Evolutionary conservation across 2,329 filamentous ascomycete genomes (phyloP).

Genomic region (Ceratocystis variospora): DNA sequence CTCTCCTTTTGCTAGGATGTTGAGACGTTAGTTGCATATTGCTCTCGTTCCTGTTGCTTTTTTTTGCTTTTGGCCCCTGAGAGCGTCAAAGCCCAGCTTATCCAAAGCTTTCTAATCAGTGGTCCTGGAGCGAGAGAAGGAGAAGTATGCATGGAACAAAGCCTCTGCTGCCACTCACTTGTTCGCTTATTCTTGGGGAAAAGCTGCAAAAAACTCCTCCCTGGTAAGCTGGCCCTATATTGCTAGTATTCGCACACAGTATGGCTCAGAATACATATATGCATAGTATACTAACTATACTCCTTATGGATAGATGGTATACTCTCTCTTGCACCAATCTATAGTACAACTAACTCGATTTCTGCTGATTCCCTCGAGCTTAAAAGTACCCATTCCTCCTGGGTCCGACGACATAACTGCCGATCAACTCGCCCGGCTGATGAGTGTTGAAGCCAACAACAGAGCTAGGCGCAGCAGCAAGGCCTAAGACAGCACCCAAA

Average conservation of each 20-base stretch:
- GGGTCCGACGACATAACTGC: neutral
- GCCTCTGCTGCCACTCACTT: neutral
- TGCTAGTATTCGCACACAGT: neutral
- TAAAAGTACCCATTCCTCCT: neutral
- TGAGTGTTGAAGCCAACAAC: no score
- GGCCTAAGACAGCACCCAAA: neutral
- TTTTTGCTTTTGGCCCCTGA: neutral
- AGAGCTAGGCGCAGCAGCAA: neutral
- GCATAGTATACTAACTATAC: neutral
- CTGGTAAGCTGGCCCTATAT: neutral
- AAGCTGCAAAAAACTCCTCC: neutral
- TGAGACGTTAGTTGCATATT: constrained; percentile 2
- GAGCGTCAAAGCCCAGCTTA: constrained; percentile 3
- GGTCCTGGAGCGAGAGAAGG: neutral
- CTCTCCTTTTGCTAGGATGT: neutral
- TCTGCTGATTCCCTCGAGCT: neutral
- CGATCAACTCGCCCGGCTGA: neutral
- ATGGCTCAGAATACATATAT: neutral
- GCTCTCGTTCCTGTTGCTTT: neutral
- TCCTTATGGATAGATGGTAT: no score
- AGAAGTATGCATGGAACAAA: constrained; percentile 3
- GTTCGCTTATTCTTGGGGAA: neutral
- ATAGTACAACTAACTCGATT: no score
- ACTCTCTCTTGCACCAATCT: no score
- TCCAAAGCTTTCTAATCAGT: constrained; percentile 6